A percentile compares a stretch with the other conserved stretches of the same genome.
These are phyloP conservation scores for Nannochloropsis oceanica DNA, from an alignment of 108 stramenopile species.

Conservation along the genomic window DNA sequence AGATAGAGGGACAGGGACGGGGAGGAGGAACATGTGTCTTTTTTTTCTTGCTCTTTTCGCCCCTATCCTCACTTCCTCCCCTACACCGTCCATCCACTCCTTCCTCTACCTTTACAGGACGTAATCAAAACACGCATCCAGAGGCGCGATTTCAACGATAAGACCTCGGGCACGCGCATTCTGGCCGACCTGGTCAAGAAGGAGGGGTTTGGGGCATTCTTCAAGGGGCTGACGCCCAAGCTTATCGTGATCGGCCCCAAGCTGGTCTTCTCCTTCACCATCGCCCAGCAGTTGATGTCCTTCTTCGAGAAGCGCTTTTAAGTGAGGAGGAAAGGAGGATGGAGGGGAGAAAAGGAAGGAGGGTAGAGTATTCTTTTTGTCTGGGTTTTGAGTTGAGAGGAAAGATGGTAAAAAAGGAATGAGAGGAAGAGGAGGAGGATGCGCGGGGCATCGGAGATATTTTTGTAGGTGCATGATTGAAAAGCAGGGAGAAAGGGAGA, in stretches of 20 bases:
- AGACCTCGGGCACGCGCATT: constrained; percentile 48
- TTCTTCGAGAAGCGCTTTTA: constrained; percentile 29
- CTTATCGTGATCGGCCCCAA: constrained; percentile 59
- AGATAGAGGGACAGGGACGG: neutral
- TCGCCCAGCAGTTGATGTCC: constrained; percentile 58
- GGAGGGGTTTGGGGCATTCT: constrained; percentile 51
- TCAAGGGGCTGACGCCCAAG: constrained; percentile 62
- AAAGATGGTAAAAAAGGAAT: too few species aligned
- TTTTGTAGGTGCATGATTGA: too few species aligned
- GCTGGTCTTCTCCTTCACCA: constrained; percentile 58
- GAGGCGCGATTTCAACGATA: constrained; percentile 52
- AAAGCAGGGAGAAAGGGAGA: too few species aligned
- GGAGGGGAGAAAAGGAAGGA: neutral
- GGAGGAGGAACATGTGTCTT: neutral
- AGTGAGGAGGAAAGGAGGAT: neutral
- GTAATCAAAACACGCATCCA: constrained; percentile 62
- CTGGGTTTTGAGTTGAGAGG: too few species aligned
- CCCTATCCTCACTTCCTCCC: too few species aligned
- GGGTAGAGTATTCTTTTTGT: neutral
- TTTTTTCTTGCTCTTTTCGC: too few species aligned
- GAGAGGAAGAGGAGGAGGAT: too few species aligned
- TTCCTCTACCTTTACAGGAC: constrained; percentile 26
- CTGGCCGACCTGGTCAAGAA: constrained; percentile 46
- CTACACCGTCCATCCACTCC: too few species aligned
- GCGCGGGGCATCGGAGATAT: too few species aligned